These are phyloP conservation scores for Pharnaceum exiguum DNA, from an alignment of 148 eudicot genomes.

Conservation along the genomic window DNA sequence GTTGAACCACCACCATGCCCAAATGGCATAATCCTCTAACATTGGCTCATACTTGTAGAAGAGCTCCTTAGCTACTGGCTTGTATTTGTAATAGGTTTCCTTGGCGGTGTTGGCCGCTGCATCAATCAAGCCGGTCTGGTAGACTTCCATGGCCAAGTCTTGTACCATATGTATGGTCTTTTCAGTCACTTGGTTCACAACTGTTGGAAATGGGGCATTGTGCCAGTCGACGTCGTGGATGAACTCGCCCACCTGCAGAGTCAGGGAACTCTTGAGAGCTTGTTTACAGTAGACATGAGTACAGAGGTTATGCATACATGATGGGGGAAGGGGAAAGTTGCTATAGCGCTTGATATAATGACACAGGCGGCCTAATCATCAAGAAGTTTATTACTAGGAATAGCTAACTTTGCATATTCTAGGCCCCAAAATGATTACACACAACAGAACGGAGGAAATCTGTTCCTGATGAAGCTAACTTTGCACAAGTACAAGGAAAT, in stretches of 20 bases:
- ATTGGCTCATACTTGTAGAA: constrained; percentile 58
- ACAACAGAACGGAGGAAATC: too few relatives aligned
- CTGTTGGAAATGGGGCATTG: constrained; percentile 24
- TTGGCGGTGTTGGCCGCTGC: constrained; percentile 30
- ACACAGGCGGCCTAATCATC: too few relatives aligned
- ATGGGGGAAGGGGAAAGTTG: too few relatives aligned
- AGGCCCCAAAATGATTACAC: too few relatives aligned
- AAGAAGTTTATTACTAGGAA: too few relatives aligned
- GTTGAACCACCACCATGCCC: constrained; percentile 50
- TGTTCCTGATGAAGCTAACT: too few relatives aligned
- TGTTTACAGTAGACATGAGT: too few relatives aligned
- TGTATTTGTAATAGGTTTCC: constrained; percentile 36
- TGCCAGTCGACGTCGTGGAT: constrained; percentile 41
- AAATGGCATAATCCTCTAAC: constrained; percentile 54
- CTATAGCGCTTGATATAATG: too few relatives aligned
- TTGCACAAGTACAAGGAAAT: too few relatives aligned
- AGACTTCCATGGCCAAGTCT: constrained; percentile 33
- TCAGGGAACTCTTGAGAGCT: constrained; percentile 3
- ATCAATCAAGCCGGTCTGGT: constrained; percentile 27
- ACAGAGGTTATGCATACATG: too few relatives aligned
- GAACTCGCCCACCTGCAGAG: constrained; percentile 41
- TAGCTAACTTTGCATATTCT: too few relatives aligned
- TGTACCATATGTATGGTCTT: constrained; percentile 35
- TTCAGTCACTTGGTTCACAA: constrained; percentile 33
- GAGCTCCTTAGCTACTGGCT: constrained; percentile 50